Evolutionary conservation across 257 asterid genomes (phyloP), one percentile per base, ranked within the genome.

Genomic region (Gynochthodes officinalis): DNA sequence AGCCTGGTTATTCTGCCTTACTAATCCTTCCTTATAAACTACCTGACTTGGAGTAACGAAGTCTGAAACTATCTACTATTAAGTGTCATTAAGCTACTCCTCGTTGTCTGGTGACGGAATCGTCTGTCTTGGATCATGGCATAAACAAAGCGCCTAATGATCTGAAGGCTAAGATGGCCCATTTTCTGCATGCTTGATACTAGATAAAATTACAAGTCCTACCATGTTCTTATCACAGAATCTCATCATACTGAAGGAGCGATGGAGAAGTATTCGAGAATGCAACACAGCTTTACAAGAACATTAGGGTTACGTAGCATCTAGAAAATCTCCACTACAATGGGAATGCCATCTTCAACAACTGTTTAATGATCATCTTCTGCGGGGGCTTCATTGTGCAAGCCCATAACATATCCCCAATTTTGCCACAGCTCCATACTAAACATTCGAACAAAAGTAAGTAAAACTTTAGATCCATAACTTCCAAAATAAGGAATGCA

Each of bases 371-470:
- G 48, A 62, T 16, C 49, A 55, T 65, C 19, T 67, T 76, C 71
- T 75, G 79, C 82, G 54, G 64, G 66, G 58, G 58, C 77, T 84
- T 72, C 73, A 73, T 32, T 67, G 68, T 74, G 50, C 35, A 61
- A 73, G 14, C 76, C 78, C 77, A 48, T 72, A 37, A 89, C 68
- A 28, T 84, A 70, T 76, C 92, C 85, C 96, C 95, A 94, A 77
- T 85, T 53, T 82, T 86, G 8, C 97, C 97, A 32, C 84, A 76
- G 75, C 96, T 84, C 99, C 99, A 91, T 63, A 78, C 97, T 93
- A 89, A 80, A 82, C 77, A 77, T 67, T 50, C 19, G 15, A 48
- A 64, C 35, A n/a, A 57, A 53, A 48, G 44, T 14, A 23, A 2
- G 27, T 7, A 1, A 43, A n/a, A 50, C 8, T 67, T 65, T 13